Evolutionary conservation across 148 eudicot species (phyloP), one percentile per base, ranked within the genome.

Genomic region (Camellia japonica): DNA sequence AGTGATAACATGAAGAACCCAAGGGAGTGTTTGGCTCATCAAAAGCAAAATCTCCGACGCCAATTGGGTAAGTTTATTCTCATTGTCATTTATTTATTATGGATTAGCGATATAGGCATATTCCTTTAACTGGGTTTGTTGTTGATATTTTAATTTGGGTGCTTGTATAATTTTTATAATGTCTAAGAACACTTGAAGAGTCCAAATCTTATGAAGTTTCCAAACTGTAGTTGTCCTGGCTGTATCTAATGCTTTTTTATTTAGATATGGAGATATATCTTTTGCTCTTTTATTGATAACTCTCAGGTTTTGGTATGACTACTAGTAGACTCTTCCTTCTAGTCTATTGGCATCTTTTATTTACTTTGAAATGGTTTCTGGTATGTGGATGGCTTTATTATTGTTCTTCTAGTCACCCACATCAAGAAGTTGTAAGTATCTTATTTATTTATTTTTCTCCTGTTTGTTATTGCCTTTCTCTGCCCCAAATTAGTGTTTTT

Each of bases 21-120:
- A 11, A 89, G 84, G 85, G 97, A 96, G 69, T 62, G 98, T 60
- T 83, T 96, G 80, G 97, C 97, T 42, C 85, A 94, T 14, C 99
- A 96, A 68, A 96, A 96, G 84, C 91, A 89, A 86, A 96, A 89
- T 85, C 88, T 96, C 65, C 80, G 85, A 61, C 87, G 94, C 47
- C 87, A 97, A 69, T 84, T 93, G 79, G 99, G 99, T 87, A 54
- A 84, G 87, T 82, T 49, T 10, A 11, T 81, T 46, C 56, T 14
- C 18, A 11, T 81, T 46, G 44, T 14, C 18, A 11, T 30, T 70
- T 76, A 11, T 81, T 20, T 70, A 16, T 51, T 13, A 46, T 46
- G 30, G 41, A 23, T 23, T 58, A 59, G 13, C 2, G 43, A 38
- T 42, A 55, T 61, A 15, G 20, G 51, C 23, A 38, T 15, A 8